These are phyloP conservation scores for Exophiala aquamarina DNA, from an alignment of 2,329 filamentous ascomycete genomes.

Conservation along the genomic window DNA sequence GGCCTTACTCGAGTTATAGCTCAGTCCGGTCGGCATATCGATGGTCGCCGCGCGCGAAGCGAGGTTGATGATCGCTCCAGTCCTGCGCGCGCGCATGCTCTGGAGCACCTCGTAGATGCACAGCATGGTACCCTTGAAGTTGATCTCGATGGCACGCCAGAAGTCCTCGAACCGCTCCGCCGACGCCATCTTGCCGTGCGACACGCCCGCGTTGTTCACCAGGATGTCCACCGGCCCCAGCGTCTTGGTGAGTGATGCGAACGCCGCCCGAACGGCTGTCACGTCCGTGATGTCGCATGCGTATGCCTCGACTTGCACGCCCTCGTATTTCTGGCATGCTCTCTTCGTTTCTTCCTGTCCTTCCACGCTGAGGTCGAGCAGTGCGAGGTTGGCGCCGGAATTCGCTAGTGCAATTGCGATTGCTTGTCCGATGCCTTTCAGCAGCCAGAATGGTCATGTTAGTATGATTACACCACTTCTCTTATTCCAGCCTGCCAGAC, in stretches of 20 bases:
- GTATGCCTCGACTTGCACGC: conserved; percentile 19
- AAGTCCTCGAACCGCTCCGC: conserved; percentile 19
- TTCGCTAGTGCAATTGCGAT: conserved; percentile 28
- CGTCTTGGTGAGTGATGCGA: conserved; percentile 9
- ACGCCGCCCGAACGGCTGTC: conserved; percentile 14
- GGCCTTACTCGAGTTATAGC: conserved; percentile 19
- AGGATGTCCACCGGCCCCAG: conserved; percentile 27
- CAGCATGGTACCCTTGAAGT: conserved; percentile 20
- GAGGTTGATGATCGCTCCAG: conserved; percentile 20
- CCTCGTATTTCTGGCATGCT: conserved; percentile 11
- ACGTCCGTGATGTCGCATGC: conserved; percentile 31
- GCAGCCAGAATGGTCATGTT: too few relatives aligned
- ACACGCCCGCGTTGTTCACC: conserved; percentile 32
- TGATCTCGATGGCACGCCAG: conserved; percentile 21
- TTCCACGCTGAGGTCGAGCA: conserved; percentile 28
- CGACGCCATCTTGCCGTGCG: conserved; percentile 26
- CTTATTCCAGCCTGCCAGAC: too few relatives aligned
- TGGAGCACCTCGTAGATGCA: conserved; percentile 13
- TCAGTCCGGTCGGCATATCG: conserved; percentile 17
- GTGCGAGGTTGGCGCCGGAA: conserved; percentile 26
- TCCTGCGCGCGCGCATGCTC: conserved; percentile 12
- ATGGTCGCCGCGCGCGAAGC: conserved; percentile 20
- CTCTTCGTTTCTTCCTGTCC: conserved; percentile 16
- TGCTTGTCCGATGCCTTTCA: conserved; percentile 27
- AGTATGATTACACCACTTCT: too few relatives aligned